Evolutionary conservation across 306 rosid genomes (phyloP), one percentile per base, ranked within the genome.

Genomic region (Lathyrus aphaca): DNA sequence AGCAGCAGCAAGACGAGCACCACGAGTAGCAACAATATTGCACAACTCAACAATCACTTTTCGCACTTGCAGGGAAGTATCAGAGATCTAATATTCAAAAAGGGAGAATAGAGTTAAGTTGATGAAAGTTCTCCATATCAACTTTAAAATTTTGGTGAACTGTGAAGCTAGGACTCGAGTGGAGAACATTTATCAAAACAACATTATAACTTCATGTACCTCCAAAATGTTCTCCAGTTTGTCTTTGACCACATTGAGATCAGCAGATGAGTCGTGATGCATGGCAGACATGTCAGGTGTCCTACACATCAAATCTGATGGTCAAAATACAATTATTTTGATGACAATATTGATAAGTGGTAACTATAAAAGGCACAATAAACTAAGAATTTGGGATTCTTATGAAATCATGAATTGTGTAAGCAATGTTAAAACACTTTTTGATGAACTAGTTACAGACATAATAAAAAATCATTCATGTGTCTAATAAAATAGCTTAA

Each of bases 221-320:
- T 85, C 96, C 15, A 91, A 86, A 74, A 87, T 74, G 60, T 71
- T 77, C 58, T 82, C 84, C 68, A 91, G 82, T 66, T 81, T 89
- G 81, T 51, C 79, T 53, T 88, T 88, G 21, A 89, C 91, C 61
- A 85, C 83, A 72, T n/a, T 81, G 72, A 89, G 94, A 84, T 91
- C 94, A 5, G 90, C 79, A 63, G 97, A 91, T 1, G 87, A 43
- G 62, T 91, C 97, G 17, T 84, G 91, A 85, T 91, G 97, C 79
- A 91, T 84, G 16, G 89, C 91, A 58, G 94, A 91, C 90, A 87
- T 89, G 73, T 81, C 90, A n/a, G 97, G 97, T 66, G 97, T 91
- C 86, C 97, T 91, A 80, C 69, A 73, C 58, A 77, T 66, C 40
- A 63, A 78, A 30, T 69, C 16, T 37, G 42, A 44, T 16, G 45